Evolutionary conservation across 768 basidiomycete species (phyloP), one percentile per base, ranked within the genome.

Genomic region (Russula earlei): DNA sequence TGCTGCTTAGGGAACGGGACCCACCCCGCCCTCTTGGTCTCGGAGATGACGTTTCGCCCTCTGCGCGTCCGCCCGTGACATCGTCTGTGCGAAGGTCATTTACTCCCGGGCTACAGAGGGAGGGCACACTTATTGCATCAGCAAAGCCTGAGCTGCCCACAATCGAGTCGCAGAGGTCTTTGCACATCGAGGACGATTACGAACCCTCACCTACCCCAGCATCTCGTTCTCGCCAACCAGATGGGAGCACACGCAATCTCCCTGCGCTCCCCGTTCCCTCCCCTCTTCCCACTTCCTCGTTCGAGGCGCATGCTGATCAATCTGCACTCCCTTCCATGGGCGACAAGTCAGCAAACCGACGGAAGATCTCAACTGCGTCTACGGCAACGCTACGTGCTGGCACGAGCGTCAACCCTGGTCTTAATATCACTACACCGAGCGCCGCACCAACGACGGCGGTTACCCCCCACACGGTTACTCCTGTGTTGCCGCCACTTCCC

Each of bases 381-480:
- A 70, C 65, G 20, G 54, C 64, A n/a, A 82, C 80, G 4, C 65
- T 79, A 33, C 77, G 81, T n/a, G 67, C 62, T 15, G 69, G 68
- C 48, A 53, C 67, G 46, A 56, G 66, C 52, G 65, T 76, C 15
- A 68, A 74, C 38, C 54, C 61, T n/a, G 77, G 79, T 46, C 74
- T 80, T 10, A 62, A 75, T 8, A 65, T 82, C 34, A 80, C 78
- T 3, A 77, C 78, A 0, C 76, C 80, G 0, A 79, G 75, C 54
- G 73, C 83, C 1, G 52, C 47, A 15, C 52, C 57, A 6, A 87
- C 85, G 36, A 88, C 85, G 17, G 83, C 82, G 15, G 53, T 87
- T 12, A 85, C 84, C 1, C 67, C 79, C 0, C 81, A 84, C 60
- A 87, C 83, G 0, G 83, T 81, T 5, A 79, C 80, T 55, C 58